Evolutionary conservation across 2,329 filamentous ascomycete species (phyloP), one percentile per base, ranked within the genome.

Genomic region (Botrytis hyacinthi): DNA sequence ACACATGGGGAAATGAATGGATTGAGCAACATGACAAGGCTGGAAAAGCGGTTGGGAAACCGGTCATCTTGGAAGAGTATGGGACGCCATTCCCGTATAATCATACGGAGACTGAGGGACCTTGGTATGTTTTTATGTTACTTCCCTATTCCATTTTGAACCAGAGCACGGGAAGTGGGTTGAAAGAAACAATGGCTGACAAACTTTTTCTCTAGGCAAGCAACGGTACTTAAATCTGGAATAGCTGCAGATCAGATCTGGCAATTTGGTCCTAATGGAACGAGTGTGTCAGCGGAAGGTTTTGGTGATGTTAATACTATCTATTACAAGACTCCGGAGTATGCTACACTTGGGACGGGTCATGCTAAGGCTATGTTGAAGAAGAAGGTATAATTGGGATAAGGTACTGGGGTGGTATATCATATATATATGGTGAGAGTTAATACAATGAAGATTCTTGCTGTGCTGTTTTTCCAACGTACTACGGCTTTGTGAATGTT

Each of bases 1-100:
- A 78, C 74, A 78, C 79, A 42, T 86, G 83, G 81, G 86, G 85
- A 20, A 83, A 82, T 65, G 79, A 80, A 16, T 88, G 86, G 86
- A 83, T 87, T 72, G 78, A 79, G 18, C 80, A 84, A 14, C 86
- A 88, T 75, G 85, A 81, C 48, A 79, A 77, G 29, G 78, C 81
- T 54, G 84, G 83, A 60, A 73, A 77, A 70, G 73, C 79, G 40
- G 75, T 81, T n/a, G 81, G 81, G 48, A 85, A 84, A 74, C 82
- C 83, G 4, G 80, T 81, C 69, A 73, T 84, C 29, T 78, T 83
- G 29, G 83, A 84, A 72, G 82, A 84, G 74, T 84, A 83, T 69
- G 82, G 82, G 16, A 74, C 76, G 8, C 75, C 76, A 1, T 78
- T 78, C 66, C 75, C 75, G 16, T 42, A 73, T 44, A 78, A 79